These are phyloP conservation scores for Taphrina deformans DNA, from an alignment of 1,139 yeast species.

Conservation along the genomic window DNA sequence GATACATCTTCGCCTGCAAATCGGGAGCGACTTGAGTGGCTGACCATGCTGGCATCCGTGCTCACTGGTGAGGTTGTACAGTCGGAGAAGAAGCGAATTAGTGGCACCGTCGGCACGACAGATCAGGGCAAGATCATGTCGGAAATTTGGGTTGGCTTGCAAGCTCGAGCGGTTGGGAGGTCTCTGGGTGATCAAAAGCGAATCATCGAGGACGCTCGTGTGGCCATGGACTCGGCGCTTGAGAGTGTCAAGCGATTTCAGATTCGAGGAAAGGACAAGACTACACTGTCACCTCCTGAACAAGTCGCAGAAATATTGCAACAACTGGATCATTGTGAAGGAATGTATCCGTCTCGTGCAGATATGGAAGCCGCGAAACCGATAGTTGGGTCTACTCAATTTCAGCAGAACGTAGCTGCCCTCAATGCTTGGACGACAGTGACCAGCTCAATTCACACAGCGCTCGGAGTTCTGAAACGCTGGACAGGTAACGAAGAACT, in stretches of 20 bases:
- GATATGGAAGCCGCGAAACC: constrained; percentile 83
- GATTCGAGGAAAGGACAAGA: constrained; percentile 49
- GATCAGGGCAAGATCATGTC: constrained; percentile 49
- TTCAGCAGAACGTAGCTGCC: constrained; percentile 68
- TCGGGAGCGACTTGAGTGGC: constrained; percentile 88
- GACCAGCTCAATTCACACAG: constrained; percentile 66
- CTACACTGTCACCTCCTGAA: constrained; percentile 42
- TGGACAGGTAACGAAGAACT: constrained; percentile 84
- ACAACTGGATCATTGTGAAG: constrained; percentile 67
- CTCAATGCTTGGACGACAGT: constrained; percentile 81
- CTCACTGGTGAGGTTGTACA: constrained; percentile 91
- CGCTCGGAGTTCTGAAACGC: constrained; percentile 55
- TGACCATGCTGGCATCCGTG: constrained; percentile 84
- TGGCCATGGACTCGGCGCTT: constrained; percentile 70
- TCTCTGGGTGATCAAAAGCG: constrained; percentile 77
- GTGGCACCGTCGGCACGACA: constrained; percentile 49
- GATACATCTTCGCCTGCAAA: constrained; percentile 20
- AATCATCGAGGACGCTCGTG: constrained; percentile 68
- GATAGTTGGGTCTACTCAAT: constrained; percentile 62
- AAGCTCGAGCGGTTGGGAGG: constrained; percentile 80
- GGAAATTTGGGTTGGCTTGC: constrained; percentile 75
- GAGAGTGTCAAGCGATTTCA: constrained; percentile 70
- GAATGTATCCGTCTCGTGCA: constrained; percentile 74
- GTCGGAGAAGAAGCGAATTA: constrained; percentile 69
- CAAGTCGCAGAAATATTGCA: constrained; percentile 62